A percentile compares a stretch with the other conserved stretches of the same genome.
phyloP scores from a whole-genome alignment of 2,329 filamentous ascomycete species.

The Fusarium tricinctum region DNA sequence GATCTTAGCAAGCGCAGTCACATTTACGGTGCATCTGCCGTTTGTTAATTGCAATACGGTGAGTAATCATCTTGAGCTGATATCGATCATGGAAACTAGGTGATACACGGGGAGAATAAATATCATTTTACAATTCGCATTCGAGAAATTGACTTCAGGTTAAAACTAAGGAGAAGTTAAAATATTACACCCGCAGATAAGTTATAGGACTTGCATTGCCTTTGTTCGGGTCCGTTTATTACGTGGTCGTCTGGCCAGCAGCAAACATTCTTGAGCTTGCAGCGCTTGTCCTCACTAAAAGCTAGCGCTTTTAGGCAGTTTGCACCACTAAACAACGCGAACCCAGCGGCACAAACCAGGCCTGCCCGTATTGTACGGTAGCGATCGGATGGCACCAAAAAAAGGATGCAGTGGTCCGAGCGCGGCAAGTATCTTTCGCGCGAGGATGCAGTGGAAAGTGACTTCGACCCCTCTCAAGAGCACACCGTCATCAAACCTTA shows the following conservation, averaged over 20 bases:
- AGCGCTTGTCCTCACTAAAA: conserved; percentile 14
- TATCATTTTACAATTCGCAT: not conserved
- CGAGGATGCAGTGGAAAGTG: conserved; percentile 43
- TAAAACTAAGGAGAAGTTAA: not conserved
- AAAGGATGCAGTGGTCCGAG: conserved; percentile 54
- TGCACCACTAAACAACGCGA: conserved; percentile 6
- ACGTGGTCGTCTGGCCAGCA: conserved; percentile 30
- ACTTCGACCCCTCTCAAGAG: conserved; percentile 43
- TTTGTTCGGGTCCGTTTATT: conserved; percentile 19
- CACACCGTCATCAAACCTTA: conserved; percentile 49
- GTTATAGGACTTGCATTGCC: not conserved
- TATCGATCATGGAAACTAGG: not conserved
- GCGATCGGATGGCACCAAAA: conserved; percentile 26
- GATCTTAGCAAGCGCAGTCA: conserved; percentile 8
- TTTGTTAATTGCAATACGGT: conserved; percentile 6
- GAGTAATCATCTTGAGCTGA: not conserved
- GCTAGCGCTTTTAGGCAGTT: not conserved
- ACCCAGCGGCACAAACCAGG: not conserved
- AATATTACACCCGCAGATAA: not conserved
- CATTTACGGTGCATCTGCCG: conserved; percentile 12
- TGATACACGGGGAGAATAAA: not conserved
- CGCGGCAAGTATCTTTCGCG: conserved; percentile 49
- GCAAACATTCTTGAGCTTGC: conserved; percentile 1
- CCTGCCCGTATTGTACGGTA: conserved; percentile 18
- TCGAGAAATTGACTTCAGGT: too few species aligned